Base-by-base conservation (phyloP, 208 protist species). In the Perkinsela sp. region DNA sequence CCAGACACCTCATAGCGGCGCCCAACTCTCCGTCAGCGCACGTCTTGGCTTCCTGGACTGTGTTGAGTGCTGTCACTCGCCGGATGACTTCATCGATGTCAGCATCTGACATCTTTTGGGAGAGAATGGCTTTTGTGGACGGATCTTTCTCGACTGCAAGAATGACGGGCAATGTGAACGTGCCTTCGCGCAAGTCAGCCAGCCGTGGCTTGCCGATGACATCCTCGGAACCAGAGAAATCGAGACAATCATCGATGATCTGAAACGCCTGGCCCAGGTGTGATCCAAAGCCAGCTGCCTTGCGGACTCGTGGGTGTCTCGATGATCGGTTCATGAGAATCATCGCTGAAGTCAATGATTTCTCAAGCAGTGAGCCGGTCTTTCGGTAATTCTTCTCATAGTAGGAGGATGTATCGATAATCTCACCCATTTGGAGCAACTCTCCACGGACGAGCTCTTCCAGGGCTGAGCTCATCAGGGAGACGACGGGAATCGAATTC, bases 231-330 rank as follows among this genome's bases (percentile, higher is more conserved):
- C 80, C 80, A 22, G 76, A 82, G 72, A 93, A 93, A 77, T 96
- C 92, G 13, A 96, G 86, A 72, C 91, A 84, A 77, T 96, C 92
- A 70, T 96, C 92, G 0, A 94, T 78, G 66, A 94, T 89, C 73
- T 94, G 90, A 71, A 94, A 95, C 31, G 92, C 90, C 57, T 92
- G 83, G 68, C 92, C 92, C 31, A 96, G 75, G 73, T 93, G 83
- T 67, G 83, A 89, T 66, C 90, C 92, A 73, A 92, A 94, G 70
- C 84, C 73, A 31, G 80, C 78, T 15, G 81, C 81, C 0, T 71
- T 48, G 30, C 74, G 65, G 70, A 82, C 82, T 70, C 82, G 71
- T 31, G 67, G 71, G 16, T 77, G 72, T 32, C 80, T 78, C 40
- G 71, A 67, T 1, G 80, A 28, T 22, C 30, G 75, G 68, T 88